phyloP scores from a whole-genome alignment of 2,329 filamentous ascomycete species.

The Ophiocordyceps robertsii region DNA sequence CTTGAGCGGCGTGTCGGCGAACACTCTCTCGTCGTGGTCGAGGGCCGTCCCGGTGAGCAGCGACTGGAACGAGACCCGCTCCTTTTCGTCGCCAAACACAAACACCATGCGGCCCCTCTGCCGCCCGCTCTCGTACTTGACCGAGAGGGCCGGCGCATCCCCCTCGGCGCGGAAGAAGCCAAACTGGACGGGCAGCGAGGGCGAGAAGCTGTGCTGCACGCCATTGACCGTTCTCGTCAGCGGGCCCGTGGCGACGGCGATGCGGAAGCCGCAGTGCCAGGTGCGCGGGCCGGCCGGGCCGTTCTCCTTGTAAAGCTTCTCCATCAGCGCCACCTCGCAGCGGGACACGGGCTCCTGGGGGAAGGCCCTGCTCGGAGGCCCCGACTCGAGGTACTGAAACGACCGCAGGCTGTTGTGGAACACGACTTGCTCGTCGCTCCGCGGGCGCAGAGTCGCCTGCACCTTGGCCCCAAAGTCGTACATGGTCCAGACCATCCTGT shows the following conservation, averaged over 20 bases:
- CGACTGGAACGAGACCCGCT: slow-evolving; percentile 58
- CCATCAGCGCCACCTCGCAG: slow-evolving; percentile 65
- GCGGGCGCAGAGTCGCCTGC: slow-evolving; percentile 54
- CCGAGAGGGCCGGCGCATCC: slow-evolving; percentile 52
- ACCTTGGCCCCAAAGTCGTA: slow-evolving; percentile 74
- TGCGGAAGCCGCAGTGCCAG: slow-evolving; percentile 66
- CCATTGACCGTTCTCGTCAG: slow-evolving; percentile 66
- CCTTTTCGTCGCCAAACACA: slow-evolving; percentile 61
- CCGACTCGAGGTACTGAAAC: slow-evolving; percentile 71
- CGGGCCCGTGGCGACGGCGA: slow-evolving; percentile 66
- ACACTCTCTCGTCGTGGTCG: slow-evolving; percentile 53
- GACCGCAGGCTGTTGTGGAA: slow-evolving; percentile 57
- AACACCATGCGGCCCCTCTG: slow-evolving; percentile 60
- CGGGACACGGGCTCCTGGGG: slow-evolving; percentile 58
- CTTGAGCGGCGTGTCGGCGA: slow-evolving; percentile 53
- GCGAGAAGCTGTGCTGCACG: slow-evolving; percentile 55
- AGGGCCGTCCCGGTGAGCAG: slow-evolving; percentile 61
- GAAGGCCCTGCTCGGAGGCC: slow-evolving; percentile 56
- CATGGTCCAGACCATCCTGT: slow-evolving; percentile 65
- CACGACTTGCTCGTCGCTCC: slow-evolving; percentile 54
- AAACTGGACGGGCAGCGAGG: slow-evolving; percentile 59
- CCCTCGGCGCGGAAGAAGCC: slow-evolving; percentile 62
- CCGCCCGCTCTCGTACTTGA: slow-evolving; percentile 55
- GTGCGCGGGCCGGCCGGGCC: slow-evolving; percentile 60
- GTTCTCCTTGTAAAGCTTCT: slow-evolving; percentile 52